Percentiles rank a stretch among this genome's conserved stretches.
Conservation (phyloP, 352 stramenopile species). For the Phytopythium vexans region DNA sequence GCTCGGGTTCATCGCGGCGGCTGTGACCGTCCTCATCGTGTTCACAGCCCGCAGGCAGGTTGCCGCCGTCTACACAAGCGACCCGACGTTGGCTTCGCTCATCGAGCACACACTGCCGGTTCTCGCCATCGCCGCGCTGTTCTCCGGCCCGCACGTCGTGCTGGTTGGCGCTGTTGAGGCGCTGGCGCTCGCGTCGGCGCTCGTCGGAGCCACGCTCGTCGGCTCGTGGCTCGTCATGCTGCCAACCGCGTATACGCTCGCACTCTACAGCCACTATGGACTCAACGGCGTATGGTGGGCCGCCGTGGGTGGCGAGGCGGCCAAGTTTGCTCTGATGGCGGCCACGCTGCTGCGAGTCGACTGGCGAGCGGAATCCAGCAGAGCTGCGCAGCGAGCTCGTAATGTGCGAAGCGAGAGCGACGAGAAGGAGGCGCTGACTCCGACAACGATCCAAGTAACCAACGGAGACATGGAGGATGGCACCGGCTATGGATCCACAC, state of each 20-base stretch:
- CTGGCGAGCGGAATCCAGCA: not conserved
- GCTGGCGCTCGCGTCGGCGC: constrained; percentile 69
- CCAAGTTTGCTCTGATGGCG: constrained; percentile 71
- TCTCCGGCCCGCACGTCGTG: constrained; percentile 77
- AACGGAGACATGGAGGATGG: constrained; percentile 24
- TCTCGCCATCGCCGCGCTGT: constrained; percentile 66
- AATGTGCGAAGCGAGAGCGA: not conserved
- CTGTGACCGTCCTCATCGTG: constrained; percentile 43
- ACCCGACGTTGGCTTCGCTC: constrained; percentile 37
- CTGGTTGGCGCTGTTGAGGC: constrained; percentile 72
- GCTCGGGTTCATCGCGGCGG: constrained; percentile 47
- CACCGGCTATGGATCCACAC: constrained; percentile 80
- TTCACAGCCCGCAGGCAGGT: constrained; percentile 46
- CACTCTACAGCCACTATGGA: constrained; percentile 40
- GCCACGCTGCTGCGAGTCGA: constrained; percentile 29
- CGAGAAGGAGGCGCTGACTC: not conserved
- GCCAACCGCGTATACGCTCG: constrained; percentile 53
- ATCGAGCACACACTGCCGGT: constrained; percentile 64
- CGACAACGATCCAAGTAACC: too few relatives aligned
- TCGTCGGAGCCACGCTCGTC: constrained; percentile 61
- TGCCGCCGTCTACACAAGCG: constrained; percentile 60
- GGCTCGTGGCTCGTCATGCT: constrained; percentile 76
- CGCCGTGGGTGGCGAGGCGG: constrained; percentile 60
- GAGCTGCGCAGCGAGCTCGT: constrained; percentile 1
- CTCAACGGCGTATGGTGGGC: constrained; percentile 77